Conservation (phyloP, 768 basidiomycete species). For the Kwoniella europaea region DNA sequence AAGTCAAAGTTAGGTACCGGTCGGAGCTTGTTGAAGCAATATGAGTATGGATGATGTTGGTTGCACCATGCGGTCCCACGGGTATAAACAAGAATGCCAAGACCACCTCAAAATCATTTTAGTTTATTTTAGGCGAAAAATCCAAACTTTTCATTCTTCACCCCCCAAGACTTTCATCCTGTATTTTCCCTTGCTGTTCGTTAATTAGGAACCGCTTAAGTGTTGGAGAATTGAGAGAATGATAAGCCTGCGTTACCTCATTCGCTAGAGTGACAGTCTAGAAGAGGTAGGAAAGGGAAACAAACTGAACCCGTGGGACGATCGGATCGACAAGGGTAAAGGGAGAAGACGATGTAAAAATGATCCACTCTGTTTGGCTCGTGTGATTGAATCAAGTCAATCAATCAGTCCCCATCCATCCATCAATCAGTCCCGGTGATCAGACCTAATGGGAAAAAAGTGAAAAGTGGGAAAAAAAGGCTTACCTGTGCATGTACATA, state of each 20-base stretch:
- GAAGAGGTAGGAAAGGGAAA: too few relatives aligned
- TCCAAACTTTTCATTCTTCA: neutral
- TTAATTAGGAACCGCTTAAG: neutral
- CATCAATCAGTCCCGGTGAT: neutral
- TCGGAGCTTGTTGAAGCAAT: neutral
- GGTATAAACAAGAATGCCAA: slow-evolving; percentile 2
- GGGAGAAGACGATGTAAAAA: neutral
- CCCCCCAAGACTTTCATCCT: neutral
- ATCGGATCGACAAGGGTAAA: neutral
- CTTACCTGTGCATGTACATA: neutral
- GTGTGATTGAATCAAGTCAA: slow-evolving; percentile 2
- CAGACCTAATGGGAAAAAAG: neutral
- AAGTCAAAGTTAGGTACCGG: neutral
- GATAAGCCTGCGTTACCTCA: neutral
- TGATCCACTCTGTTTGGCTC: slow-evolving; percentile 2
- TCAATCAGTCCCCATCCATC: neutral
- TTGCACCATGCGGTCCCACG: slow-evolving; percentile 6
- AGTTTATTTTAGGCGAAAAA: slow-evolving; percentile 10
- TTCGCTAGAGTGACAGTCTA: neutral
- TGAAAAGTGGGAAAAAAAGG: neutral
- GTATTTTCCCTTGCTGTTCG: neutral
- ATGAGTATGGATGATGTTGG: neutral
- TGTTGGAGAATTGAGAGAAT: neutral
- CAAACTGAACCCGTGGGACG: neutral
- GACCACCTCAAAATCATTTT: neutral